phyloP scores from a whole-genome alignment of 2,329 filamentous ascomycete species.

The Myriangium duriaei region DNA sequence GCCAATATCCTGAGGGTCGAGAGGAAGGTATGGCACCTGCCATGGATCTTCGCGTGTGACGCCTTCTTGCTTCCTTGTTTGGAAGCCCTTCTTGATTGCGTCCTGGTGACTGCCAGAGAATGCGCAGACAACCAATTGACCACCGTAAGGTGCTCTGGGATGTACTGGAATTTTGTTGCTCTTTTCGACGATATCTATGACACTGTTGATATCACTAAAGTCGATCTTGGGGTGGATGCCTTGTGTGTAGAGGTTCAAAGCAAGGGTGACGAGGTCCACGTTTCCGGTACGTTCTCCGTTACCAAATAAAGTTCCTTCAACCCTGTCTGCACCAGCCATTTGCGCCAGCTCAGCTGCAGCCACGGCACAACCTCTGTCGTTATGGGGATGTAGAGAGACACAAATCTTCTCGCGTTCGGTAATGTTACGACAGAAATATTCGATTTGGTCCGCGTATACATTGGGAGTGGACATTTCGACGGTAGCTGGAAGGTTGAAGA shows the following conservation, averaged over 20 bases:
- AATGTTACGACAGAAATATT: slow-evolving; percentile 85
- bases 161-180: slow-evolving; percentile 94
- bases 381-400: slow-evolving; percentile 86
- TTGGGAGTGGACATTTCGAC: slow-evolving; percentile 94
- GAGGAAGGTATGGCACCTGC: slow-evolving; percentile 81
- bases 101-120: slow-evolving; percentile 92
- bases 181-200: slow-evolving; percentile 82
- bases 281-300: slow-evolving; percentile 95
- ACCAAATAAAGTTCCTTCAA: slow-evolving; percentile 87
- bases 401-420: slow-evolving; percentile 74
- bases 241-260: slow-evolving; percentile 88
- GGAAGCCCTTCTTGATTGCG: slow-evolving; percentile 84
- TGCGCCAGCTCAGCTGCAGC: slow-evolving; percentile 86
- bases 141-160: slow-evolving; percentile 78
- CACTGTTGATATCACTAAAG: slow-evolving; percentile 74
- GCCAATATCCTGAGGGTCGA: slow-evolving; percentile 87
- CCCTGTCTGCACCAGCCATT: slow-evolving; percentile 90
- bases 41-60: slow-evolving; percentile 55
- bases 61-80: slow-evolving; percentile 50
- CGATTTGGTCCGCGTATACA: slow-evolving; percentile 89
- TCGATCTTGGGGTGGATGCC: slow-evolving; percentile 75
- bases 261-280: slow-evolving; percentile 85
- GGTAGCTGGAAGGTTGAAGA: slow-evolving; percentile 93
- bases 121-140: slow-evolving; percentile 80
- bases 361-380: slow-evolving; percentile 81